Evolutionary conservation across 192 early-diverging fungal species (phyloP), one percentile per base, ranked within the genome.

Genomic region (Phlyctochytrium planicorne): DNA sequence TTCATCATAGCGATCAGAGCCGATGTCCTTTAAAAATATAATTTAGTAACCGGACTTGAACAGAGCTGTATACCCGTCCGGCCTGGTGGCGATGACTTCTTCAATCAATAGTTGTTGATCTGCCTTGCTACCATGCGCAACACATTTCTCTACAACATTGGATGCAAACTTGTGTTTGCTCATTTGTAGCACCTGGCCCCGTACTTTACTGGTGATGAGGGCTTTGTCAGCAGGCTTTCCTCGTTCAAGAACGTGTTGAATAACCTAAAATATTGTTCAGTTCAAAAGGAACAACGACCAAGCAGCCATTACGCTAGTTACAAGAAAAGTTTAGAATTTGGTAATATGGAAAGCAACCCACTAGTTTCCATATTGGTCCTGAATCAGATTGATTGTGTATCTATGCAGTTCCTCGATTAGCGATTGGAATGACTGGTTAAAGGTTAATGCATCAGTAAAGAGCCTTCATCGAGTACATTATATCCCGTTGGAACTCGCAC

Each of bases 311-410:
- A 55, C 2, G 30, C 10, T 47, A 47, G 40, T 47, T 47, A 47
- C 40, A 47, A 20, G 40, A 47, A 47, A 47, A 47, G 10, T 6
- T 47, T 57, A 57, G 16, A 6, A 14, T 25, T 50, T 57, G 55
- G 20, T 29, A 55, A 17, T 30, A 24, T 0, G 29, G 27, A 66
- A 50, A 57, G 25, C 17, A 78, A 65, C 63, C 6, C n/a, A 65
- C 63, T 99, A 99, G 82, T 99, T 99, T 61, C 97, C 97, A 69
- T 99, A 99, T 80, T 97, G 95, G 69, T 99, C 95, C 78, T 96
- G 94, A 14, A 99, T 95, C 40, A 99, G 81, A 69, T 89, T 91
- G 14, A 90, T 81, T 30, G 93, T 96, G 75, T 90, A 95, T 52
- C 89, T 86, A 80, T 97, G 95, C 53, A 99, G 81, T 78, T 99